Base-by-base conservation (phyloP, 208 protist genomes). In the Herpetomonas samuelpessoai region DNA sequence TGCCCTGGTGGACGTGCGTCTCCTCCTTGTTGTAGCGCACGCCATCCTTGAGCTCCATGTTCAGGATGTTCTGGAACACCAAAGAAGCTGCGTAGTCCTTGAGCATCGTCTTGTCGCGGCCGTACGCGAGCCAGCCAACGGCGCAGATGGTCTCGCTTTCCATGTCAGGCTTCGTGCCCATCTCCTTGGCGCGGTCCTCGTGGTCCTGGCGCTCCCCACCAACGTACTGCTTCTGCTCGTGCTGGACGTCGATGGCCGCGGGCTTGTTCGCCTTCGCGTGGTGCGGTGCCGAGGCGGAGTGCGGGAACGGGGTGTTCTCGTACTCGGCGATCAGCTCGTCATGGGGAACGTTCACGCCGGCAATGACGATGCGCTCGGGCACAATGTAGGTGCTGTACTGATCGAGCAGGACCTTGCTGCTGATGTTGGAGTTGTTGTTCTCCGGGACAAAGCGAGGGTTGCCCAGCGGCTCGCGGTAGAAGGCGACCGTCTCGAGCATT, bases 281-380 rank as follows among this genome's bases (percentile, higher is more conserved):
- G 64, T 92, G 86, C 27, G 81, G 82, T 2, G 88, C 79, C 4
- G 62, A 47, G 25, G 64, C 68, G 59, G 80, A 82, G 69, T 92
- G 88, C 44, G 77, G 68, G 67, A 76, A 91, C 16, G 85, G 81
- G 21, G 77, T 78, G 72, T 91, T 93, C 67, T 96, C 90, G 68
- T 93, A 96, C 68, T 85, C 78, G n/a, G 81, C 81, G 28, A 92
- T 72, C 6, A 96, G 84, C 16, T 83, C 86, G 58, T 57, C 71
- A 72, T 96, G 89, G 4, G 90, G 76, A 49, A 96, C 84, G 67
- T 96, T 96, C 19, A 96, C 84, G 67, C 89, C 89, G 41, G 86
- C 86, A 72, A 96, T 81, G 35, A 93, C 82, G 38, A 92, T 73
- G 45, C 84, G 80, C 41, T 79, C 74, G 29, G 89, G 86, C n/a